These are phyloP conservation scores for Dichotomopilus funicola DNA, from an alignment of 2,329 filamentous ascomycete species.

Conservation along the genomic window DNA sequence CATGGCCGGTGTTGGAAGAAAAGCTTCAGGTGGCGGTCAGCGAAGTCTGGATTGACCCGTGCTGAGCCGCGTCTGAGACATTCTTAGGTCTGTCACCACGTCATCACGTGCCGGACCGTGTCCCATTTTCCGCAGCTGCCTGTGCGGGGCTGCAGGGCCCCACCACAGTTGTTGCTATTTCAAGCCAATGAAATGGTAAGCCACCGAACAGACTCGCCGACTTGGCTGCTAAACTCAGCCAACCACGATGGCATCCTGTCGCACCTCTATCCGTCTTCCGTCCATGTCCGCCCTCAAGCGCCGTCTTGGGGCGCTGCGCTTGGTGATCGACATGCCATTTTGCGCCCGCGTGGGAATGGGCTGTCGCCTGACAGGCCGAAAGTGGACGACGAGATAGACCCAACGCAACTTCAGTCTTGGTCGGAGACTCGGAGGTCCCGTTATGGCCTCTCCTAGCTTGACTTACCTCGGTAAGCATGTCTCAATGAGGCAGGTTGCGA, in stretches of 20 bases:
- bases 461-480: slow-evolving; percentile 2
- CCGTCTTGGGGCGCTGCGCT: neutral
- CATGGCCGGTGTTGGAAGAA: too few species aligned
- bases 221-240: slow-evolving; percentile 6
- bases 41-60: neutral
- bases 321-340: slow-evolving; percentile 1
- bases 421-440: neutral
- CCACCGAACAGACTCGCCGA: neutral
- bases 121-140: neutral
- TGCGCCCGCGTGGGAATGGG: neutral
- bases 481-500: slow-evolving; percentile 12
- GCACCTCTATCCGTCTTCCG: neutral
- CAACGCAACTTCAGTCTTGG: neutral
- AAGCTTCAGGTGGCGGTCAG: neutral
- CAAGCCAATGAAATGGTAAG: neutral
- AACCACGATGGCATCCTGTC: neutral
- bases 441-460: neutral
- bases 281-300: neutral
- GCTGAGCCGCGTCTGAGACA: neutral
- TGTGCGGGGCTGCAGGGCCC: neutral
- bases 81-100: neutral
- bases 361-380: slow-evolving; percentile 1
- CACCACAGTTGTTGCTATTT: neutral
- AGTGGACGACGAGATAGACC: neutral
- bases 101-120: neutral